phyloP scores from a whole-genome alignment of 2,329 filamentous ascomycete species.

The Pseudopithomyces chartarum region DNA sequence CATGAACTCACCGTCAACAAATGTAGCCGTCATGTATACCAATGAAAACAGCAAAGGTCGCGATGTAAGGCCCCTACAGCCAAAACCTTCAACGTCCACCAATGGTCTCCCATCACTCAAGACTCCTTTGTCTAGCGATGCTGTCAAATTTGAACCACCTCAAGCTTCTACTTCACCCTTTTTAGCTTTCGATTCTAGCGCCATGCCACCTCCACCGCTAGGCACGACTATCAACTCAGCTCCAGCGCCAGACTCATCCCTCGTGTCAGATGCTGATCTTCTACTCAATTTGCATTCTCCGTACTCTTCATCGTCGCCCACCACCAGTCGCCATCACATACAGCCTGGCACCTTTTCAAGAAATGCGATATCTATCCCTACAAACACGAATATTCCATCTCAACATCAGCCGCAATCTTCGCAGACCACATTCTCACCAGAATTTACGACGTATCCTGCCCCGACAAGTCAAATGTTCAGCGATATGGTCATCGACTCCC shows the following conservation, averaged over 20 bases:
- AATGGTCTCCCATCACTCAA: conserved; percentile 36
- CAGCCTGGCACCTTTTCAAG: conserved; percentile 25
- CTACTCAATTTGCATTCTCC: conserved; percentile 57
- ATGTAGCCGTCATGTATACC: conserved; percentile 80
- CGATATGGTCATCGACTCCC: conserved; percentile 74
- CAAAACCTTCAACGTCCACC: conserved; percentile 27
- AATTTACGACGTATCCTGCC: conserved; percentile 29
- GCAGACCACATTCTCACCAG: conserved; percentile 30
- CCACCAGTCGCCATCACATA: conserved; percentile 16
- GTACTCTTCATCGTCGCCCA: conserved; percentile 38
- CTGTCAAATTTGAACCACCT: conserved; percentile 32
- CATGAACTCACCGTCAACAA: conserved; percentile 83
- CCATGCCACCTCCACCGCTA: conserved; percentile 39
- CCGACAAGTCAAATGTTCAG: conserved; percentile 42
- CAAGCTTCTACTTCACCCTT: conserved; percentile 26
- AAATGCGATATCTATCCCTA: conserved; percentile 28
- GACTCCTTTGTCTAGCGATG: conserved; percentile 32
- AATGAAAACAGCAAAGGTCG: conserved; percentile 48
- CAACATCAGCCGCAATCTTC: conserved; percentile 10
- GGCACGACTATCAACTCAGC: conserved; percentile 27
- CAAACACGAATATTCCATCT: conserved; percentile 5
- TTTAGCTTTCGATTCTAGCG: conserved; percentile 31
- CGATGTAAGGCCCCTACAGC: conserved; percentile 21
- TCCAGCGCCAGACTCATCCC: conserved; percentile 34
- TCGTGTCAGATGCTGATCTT: conserved; percentile 54